Percentiles rank a stretch among this genome's conserved stretches.
phyloP scores from a whole-genome alignment of 768 basidiomycete species.

The Russula foetens region DNA sequence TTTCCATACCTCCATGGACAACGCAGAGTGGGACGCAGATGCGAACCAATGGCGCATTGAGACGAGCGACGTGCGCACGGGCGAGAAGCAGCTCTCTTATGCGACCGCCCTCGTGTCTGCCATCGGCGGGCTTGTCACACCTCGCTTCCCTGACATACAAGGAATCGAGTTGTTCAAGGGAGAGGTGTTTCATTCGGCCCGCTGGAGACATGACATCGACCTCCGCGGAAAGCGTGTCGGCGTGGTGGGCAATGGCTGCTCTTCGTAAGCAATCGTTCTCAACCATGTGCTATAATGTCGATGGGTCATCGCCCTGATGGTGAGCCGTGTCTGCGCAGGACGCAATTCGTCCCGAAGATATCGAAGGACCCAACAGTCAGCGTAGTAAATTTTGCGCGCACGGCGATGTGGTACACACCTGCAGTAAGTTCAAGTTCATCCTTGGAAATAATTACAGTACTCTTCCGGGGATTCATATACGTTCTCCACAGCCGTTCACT shows the following conservation, averaged over 20 bases:
- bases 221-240: conserved; percentile 46
- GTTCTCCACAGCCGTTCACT: conserved; percentile 20
- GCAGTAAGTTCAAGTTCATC: conserved; percentile 31
- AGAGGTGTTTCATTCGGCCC: conserved; percentile 45
- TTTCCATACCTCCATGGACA: conserved; percentile 24
- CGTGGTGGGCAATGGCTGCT: conserved; percentile 56
- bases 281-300: background rate
- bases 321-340: background rate
- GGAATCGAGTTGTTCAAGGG: conserved; percentile 38
- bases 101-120: conserved; percentile 27
- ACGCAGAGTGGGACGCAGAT: conserved; percentile 24
- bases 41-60: conserved; percentile 23
- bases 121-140: conserved; percentile 23
- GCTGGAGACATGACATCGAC: conserved; percentile 45
- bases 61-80: conserved; percentile 17
- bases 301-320: background rate
- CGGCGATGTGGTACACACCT: conserved; percentile 48
- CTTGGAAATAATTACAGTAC: background rate
- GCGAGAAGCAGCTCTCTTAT: conserved; percentile 3
- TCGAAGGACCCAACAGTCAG: conserved; percentile 39
- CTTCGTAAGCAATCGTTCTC: conserved; percentile 31
- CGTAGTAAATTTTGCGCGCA: conserved; percentile 47
- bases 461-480: background rate
- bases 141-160: conserved; percentile 22
- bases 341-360: conserved; percentile 48